These are phyloP conservation scores for Penstemon barbatus DNA, from an alignment of 257 asterid species.

Conservation along the genomic window DNA sequence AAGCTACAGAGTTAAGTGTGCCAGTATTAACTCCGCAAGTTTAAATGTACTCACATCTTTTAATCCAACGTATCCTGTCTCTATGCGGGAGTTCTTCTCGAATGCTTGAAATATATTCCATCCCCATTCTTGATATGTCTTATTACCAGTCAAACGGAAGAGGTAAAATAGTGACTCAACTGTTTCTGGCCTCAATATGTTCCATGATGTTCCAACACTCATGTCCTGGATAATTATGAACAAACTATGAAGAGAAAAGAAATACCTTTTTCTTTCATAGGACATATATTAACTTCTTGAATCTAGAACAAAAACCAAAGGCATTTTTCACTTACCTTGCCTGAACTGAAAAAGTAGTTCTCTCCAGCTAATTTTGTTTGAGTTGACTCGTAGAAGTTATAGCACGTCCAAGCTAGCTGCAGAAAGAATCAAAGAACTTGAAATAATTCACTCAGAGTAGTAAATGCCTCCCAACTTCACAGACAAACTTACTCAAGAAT, in stretches of 20 bases:
- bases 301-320: not conserved
- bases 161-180: conserved; percentile 98
- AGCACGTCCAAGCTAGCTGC: conserved; percentile 99
- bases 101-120: conserved; percentile 99
- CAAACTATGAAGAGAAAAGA: conserved; percentile 3
- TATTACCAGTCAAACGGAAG: conserved; percentile 97
- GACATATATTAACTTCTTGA: conserved; percentile 2
- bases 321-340: conserved; percentile 51
- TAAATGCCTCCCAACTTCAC: conserved; percentile 17
- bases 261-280: not conserved
- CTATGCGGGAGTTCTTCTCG: conserved; percentile 90
- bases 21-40: conserved; percentile 6
- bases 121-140: conserved; percentile 99
- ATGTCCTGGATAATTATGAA: conserved; percentile 58
- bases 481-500: conserved; percentile 7
- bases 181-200: conserved; percentile 99
- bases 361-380: conserved; percentile 99
- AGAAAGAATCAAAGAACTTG: conserved; percentile 24
- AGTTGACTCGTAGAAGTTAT: conserved; percentile 94
- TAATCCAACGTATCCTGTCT: conserved; percentile 93
- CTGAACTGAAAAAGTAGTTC: conserved; percentile 80
- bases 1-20: not conserved
- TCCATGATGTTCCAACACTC: conserved; percentile 99
- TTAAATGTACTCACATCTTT: conserved; percentile 75
- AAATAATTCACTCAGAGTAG: conserved; percentile 23